These are phyloP conservation scores for Cladophialophora yegresii DNA, from an alignment of 2,329 filamentous ascomycete genomes.

Conservation along the genomic window DNA sequence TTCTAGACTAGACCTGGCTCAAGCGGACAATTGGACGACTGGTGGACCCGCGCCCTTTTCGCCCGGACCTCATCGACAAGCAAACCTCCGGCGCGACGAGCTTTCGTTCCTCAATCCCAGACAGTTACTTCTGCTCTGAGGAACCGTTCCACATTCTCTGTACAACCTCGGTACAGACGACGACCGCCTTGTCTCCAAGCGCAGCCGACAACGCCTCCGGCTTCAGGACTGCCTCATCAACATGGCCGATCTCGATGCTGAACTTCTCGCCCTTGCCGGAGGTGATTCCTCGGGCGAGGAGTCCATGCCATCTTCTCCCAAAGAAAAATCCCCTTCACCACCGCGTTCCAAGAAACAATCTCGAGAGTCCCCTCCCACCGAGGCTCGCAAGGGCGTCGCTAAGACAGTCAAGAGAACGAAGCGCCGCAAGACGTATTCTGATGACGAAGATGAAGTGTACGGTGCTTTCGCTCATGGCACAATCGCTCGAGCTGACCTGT, in stretches of 20 bases:
- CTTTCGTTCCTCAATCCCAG: neutral
- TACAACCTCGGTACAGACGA: neutral
- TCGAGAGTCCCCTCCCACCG: slow-evolving; percentile 48
- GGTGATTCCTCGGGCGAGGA: slow-evolving; percentile 63
- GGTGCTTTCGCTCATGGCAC: slow-evolving; percentile 39
- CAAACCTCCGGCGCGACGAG: neutral
- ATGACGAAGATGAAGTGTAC: slow-evolving; percentile 82
- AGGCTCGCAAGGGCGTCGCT: slow-evolving; percentile 51
- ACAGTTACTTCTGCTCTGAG: slow-evolving; percentile 6
- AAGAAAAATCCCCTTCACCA: slow-evolving; percentile 59
- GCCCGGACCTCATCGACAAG: slow-evolving; percentile 1
- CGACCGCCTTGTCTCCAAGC: neutral
- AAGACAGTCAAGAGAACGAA: slow-evolving; percentile 49
- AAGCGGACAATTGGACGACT: neutral
- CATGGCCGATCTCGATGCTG: slow-evolving; percentile 91
- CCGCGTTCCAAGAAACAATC: slow-evolving; percentile 47
- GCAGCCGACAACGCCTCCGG: neutral
- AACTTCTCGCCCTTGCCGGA: slow-evolving; percentile 88
- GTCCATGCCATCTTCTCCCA: slow-evolving; percentile 56
- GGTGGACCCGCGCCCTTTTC: neutral
- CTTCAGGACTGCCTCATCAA: slow-evolving; percentile 30
- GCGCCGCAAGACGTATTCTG: slow-evolving; percentile 60
- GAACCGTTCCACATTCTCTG: slow-evolving; percentile 1
- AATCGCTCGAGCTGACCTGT: slow-evolving; percentile 4
- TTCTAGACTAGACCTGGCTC: neutral